Evolutionary conservation across 768 basidiomycete genomes (phyloP), one percentile per base, ranked within the genome.

Genomic region (Amanita brunnescens): DNA sequence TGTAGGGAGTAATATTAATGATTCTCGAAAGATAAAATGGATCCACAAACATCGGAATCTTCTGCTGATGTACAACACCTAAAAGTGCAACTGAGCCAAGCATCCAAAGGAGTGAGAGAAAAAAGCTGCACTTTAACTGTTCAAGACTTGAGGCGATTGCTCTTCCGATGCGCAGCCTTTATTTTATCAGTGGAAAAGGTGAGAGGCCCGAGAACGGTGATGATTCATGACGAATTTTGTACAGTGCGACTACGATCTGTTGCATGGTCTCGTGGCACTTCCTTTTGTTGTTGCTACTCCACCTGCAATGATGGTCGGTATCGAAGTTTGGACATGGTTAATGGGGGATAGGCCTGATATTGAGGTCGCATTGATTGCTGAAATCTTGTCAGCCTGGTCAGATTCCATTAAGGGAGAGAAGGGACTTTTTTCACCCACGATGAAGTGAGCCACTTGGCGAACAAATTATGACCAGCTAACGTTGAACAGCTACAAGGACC

Each of bases 301-400:
- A 1, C 72, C 88, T 3, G 82, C 92, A 1, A 80, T 97, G 51
- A 78, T 89, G 13, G 80, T 89, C 1, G 94, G 91, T 0, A 84
- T 93, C 38, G 93, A 98, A 61, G 85, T 87, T 8, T 98, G 96
- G 96, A 91, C 87, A 2, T 97, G 94, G 94, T 77, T 96, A 0
- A 86, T 96, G 47, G 81, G 88, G 12, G 88, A 95, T 62, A 81
- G 89, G 53, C 83, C 89, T 0, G 77, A 78, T 42, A 72, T 87
- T 9, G 94, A 97, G 65, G 79, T 93, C 43, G 80, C 83, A 2
- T 66, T 97, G 16, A 86, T 97, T 76, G 72, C 80, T 4, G 93
- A 97, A 59, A 79, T 98, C 45, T 70, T 90, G 41, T 79, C 88
- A 2, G 87, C 88, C 2, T 99, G 96, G 96, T 76, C 85, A 43